Percentiles rank a stretch among this genome's conserved stretches.
Conservation (phyloP, 2,329 filamentous ascomycete species). For the Aspergillus ustus region DNA sequence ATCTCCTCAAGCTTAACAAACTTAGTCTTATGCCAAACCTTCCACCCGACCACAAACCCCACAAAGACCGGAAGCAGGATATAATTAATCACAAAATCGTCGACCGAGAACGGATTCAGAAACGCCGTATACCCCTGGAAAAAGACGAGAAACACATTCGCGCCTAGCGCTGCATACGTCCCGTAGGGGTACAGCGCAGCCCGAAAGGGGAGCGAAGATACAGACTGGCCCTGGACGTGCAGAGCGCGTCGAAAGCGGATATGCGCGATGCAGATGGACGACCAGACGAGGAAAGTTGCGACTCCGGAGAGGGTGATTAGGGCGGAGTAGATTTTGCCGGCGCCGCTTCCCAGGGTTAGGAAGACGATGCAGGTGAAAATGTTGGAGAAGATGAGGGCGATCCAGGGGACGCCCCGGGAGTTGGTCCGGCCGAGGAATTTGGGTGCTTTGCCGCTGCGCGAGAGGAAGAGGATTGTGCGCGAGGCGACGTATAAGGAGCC, state of each 20-base stretch:
- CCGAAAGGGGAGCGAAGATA: slow-evolving; percentile 52
- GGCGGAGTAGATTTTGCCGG: slow-evolving; percentile 36
- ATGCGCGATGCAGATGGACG: slow-evolving; percentile 47
- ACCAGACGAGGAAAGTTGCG: slow-evolving; percentile 48
- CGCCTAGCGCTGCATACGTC: slow-evolving; percentile 52
- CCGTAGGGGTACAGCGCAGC: slow-evolving; percentile 57
- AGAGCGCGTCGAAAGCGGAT: slow-evolving; percentile 48
- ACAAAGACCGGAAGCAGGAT: slow-evolving; percentile 58
- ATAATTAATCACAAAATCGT: slow-evolving; percentile 60
- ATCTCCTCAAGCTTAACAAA: slow-evolving; percentile 43
- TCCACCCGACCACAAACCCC: slow-evolving; percentile 53
- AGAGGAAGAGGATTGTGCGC: slow-evolving; percentile 76
- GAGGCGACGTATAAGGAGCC: slow-evolving; percentile 78
- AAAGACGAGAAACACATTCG: slow-evolving; percentile 56
- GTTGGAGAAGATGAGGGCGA: slow-evolving; percentile 70
- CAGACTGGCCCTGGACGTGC: slow-evolving; percentile 40
- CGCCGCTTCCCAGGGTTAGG: slow-evolving; percentile 35
- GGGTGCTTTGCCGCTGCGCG: slow-evolving; percentile 73
- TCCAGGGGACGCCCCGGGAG: slow-evolving; percentile 62
- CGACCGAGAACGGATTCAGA: slow-evolving; percentile 54
- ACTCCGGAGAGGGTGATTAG: slow-evolving; percentile 43
- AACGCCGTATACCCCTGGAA: slow-evolving; percentile 60
- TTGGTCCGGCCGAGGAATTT: slow-evolving; percentile 71
- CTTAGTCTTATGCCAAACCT: slow-evolving; percentile 47
- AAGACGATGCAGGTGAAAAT: slow-evolving; percentile 60